Base-by-base conservation (phyloP, 2,329 filamentous ascomycete genomes). In the Trematosphaeria pertusa region DNA sequence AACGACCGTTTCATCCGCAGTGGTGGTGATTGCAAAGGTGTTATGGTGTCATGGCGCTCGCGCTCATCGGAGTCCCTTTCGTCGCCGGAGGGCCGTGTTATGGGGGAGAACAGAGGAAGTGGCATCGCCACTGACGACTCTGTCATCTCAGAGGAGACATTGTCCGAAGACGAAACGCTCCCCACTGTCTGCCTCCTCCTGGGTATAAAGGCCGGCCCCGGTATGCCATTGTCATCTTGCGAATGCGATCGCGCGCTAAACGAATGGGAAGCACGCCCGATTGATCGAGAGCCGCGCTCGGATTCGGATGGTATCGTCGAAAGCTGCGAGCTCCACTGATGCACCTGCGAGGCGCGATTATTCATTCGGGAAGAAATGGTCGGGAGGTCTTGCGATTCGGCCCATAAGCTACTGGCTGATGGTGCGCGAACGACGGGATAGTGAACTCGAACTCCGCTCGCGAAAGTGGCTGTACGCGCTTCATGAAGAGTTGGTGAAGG, bases 271-370 rank as follows among this genome's bases (percentile, higher is more conserved):
- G 40, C 50, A 30, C 67, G 62, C 33, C 59, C 63, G 40, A 68
- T 48, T 17, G 69, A 71, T 43, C 62, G 62, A 21, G 69, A 72
- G 35, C 59, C 64, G 46, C 66, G 68, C 46, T 71, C 69, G 22
- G 69, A 71, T 28, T 65, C 64, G 11, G 69, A 71, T 19, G 58
- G 54, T 32, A 71, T 72, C 14, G 70, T 73, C 40, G 70, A 73
- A 35, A 73, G 62, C 57, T 71, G 67, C 15, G 70, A 70, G 56
- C 69, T 73, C 70, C 69, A 73, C 36, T 70, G 66, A 50, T 72
- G 69, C 49, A 66, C 64, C 43, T 68, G 58, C 12, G 56, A 53
- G 17, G 61, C 54, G 41, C 60, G 67, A 49, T 67, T 63, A 55
- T 65, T 66, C 72, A 74, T 74, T 64, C 70, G 72, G 57, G 68